A percentile compares a stretch with the other conserved stretches of the same genome.
Conservation (phyloP, 192 early-diverging fungal genomes). For the Martensiomyces pterosporus region DNA sequence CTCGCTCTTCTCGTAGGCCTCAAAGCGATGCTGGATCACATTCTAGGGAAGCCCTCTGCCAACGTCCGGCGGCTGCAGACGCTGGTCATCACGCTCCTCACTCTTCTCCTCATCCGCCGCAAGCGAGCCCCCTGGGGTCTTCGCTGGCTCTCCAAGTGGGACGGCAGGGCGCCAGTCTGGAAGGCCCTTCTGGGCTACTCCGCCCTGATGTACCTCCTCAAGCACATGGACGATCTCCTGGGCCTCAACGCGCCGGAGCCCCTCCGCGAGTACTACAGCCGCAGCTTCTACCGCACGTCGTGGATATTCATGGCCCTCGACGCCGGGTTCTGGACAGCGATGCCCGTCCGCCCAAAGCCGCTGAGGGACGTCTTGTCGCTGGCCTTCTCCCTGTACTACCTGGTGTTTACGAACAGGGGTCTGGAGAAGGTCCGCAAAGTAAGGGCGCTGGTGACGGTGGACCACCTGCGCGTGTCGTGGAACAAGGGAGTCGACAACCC, state of each 20-base stretch:
- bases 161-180: slow-evolving; percentile 56
- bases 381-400: slow-evolving; percentile 75
- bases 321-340: slow-evolving; percentile 90
- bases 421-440: slow-evolving; percentile 83
- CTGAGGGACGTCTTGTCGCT: slow-evolving; percentile 73
- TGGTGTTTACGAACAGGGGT: slow-evolving; percentile 78
- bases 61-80: slow-evolving; percentile 79
- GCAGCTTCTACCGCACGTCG: slow-evolving; percentile 84
- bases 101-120: slow-evolving; percentile 18
- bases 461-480: slow-evolving; percentile 88
- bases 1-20: no score
- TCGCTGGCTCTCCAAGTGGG: slow-evolving; percentile 17
- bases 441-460: slow-evolving; percentile 70
- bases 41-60: slow-evolving; percentile 84
- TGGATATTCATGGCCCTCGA: slow-evolving; percentile 90
- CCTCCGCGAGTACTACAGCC: slow-evolving; percentile 78
- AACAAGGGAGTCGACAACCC: slow-evolving; percentile 65
- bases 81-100: slow-evolving; percentile 7
- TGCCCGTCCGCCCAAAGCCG: slow-evolving; percentile 68
- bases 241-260: slow-evolving; percentile 80
- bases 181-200: slow-evolving; percentile 67
- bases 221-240: slow-evolving; percentile 65
- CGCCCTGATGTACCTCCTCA: slow-evolving; percentile 59
- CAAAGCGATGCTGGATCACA: slow-evolving; percentile 80
- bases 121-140: slow-evolving; percentile 29